A percentile compares a stretch with the other conserved stretches of the same genome.
These are phyloP conservation scores for Prunus dulcis DNA, from an alignment of 306 rosid species.

Conservation along the genomic window DNA sequence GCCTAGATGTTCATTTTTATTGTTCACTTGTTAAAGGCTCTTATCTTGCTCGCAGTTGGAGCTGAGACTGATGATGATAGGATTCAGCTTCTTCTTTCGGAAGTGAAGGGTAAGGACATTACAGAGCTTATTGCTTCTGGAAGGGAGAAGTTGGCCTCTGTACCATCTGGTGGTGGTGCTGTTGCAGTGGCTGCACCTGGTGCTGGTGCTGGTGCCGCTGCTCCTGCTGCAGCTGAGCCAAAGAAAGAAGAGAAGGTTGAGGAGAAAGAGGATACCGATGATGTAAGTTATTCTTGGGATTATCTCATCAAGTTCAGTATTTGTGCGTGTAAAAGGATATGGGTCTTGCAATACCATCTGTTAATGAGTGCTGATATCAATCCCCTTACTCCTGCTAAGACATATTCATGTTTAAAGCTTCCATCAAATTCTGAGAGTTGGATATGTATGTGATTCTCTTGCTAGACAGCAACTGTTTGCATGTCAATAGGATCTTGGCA, in stretches of 20 bases:
- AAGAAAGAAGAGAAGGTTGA: slow-evolving; percentile 80
- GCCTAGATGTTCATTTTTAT: too few species aligned
- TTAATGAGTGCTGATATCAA: background rate
- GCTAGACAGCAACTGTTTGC: background rate
- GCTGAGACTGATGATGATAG: slow-evolving; percentile 55
- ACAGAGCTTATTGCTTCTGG: slow-evolving; percentile 73
- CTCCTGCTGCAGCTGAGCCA: slow-evolving; percentile 58
- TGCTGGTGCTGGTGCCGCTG: slow-evolving; percentile 36
- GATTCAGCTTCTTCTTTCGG: slow-evolving; percentile 51
- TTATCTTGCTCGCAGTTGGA: slow-evolving; percentile 46
- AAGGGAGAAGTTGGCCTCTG: slow-evolving; percentile 66
- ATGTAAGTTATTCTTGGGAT: slow-evolving; percentile 41
- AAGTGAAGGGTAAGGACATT: slow-evolving; percentile 59
- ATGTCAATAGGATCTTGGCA: background rate
- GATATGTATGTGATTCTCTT: background rate
- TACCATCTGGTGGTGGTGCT: slow-evolving; percentile 56
- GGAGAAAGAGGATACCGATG: slow-evolving; percentile 80
- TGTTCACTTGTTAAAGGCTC: background rate
- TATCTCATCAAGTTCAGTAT: background rate
- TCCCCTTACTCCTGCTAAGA: background rate
- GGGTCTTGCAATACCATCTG: too few species aligned
- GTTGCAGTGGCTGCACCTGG: slow-evolving; percentile 38
- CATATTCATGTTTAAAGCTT: background rate
- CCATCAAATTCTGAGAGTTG: background rate
- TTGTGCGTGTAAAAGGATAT: background rate